Conservation (phyloP, 2,329 filamentous ascomycete genomes). For the Bipolaris gigantea region DNA sequence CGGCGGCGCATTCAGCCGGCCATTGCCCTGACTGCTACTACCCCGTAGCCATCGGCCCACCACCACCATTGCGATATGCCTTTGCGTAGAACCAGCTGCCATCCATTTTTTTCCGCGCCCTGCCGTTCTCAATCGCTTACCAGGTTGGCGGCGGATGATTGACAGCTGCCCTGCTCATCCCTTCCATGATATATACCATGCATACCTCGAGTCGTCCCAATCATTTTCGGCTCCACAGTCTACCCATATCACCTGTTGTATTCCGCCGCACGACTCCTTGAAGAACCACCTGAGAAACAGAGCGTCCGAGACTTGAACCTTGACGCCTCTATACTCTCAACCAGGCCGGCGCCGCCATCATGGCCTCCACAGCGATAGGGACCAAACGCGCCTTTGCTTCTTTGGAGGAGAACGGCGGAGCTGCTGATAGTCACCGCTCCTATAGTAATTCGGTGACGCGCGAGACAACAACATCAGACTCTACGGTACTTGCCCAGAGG, state of each 20-base stretch:
- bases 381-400: conserved; percentile 12
- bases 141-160: conserved; percentile 5
- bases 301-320: background rate
- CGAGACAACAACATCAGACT: conserved; percentile 1
- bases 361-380: conserved; percentile 4
- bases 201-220: conserved; percentile 1
- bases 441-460: conserved; percentile 1
- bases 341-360: background rate
- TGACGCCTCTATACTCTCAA: background rate
- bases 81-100: conserved; percentile 1
- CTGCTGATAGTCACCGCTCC: conserved; percentile 9
- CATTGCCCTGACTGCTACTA: background rate
- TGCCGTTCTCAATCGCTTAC: background rate
- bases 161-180: background rate
- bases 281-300: background rate
- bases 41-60: conserved; percentile 2
- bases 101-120: background rate
- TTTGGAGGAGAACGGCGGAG: conserved; percentile 5
- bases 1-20: conserved; percentile 6
- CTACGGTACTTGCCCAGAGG: conserved; percentile 5
- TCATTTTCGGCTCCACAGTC: background rate
- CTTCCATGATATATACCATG: conserved; percentile 7
- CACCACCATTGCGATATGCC: conserved; percentile 16
- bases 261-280: background rate
- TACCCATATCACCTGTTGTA: background rate